Conservation (phyloP, 805 yeast species). For the Yarrowia sp. region DNA sequence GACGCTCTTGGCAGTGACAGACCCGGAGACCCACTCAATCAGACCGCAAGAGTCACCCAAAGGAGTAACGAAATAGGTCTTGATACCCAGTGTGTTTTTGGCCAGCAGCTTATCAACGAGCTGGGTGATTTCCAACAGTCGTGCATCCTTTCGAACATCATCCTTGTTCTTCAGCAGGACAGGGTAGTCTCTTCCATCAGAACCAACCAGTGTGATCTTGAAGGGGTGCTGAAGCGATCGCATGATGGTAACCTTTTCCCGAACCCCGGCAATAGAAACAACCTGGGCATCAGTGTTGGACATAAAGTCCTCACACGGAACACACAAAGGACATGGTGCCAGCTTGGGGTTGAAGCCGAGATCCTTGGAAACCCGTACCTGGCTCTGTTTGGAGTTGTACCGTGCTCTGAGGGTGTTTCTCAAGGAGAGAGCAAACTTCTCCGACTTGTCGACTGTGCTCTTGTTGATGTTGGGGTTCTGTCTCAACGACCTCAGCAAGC, state of each 20-base stretch:
- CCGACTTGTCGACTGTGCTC: background rate
- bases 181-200: constrained; percentile 70
- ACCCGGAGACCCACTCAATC: constrained; percentile 83
- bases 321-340: constrained; percentile 30
- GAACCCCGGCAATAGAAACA: constrained; percentile 60
- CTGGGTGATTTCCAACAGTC: constrained; percentile 86
- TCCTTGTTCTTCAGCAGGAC: constrained; percentile 82
- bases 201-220: constrained; percentile 69
- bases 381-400: constrained; percentile 6
- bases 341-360: constrained; percentile 11
- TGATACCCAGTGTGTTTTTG: constrained; percentile 62
- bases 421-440: constrained; percentile 11
- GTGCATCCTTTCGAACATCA: constrained; percentile 92
- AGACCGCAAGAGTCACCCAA: constrained; percentile 83
- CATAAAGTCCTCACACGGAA: constrained; percentile 34
- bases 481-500: background rate
- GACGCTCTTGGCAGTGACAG: constrained; percentile 66
- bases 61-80: constrained; percentile 86
- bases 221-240: constrained; percentile 86
- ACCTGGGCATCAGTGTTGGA: constrained; percentile 30
- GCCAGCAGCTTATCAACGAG: constrained; percentile 73
- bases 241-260: constrained; percentile 65
- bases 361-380: background rate
- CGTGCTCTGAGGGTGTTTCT: background rate
- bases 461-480: constrained; percentile 4